phyloP scores from a whole-genome alignment of 768 basidiomycete genomes.

The Pleurotus eryngii region DNA sequence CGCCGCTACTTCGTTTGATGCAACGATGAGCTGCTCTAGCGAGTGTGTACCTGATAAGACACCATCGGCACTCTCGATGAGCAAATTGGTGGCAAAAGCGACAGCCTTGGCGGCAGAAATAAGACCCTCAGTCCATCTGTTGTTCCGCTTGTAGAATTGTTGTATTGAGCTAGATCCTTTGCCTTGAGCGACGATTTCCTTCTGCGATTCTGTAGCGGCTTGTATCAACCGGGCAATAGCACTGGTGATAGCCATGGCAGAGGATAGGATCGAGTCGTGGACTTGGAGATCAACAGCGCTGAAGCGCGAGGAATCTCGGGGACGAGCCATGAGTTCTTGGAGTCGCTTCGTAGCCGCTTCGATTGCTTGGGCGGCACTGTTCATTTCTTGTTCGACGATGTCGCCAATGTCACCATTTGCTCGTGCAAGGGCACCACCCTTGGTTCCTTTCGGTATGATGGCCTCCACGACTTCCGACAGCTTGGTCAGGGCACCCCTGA shows the following conservation, averaged over 20 bases:
- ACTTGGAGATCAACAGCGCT: conserved; percentile 93
- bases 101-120: conserved; percentile 98
- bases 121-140: conserved; percentile 98
- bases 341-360: conserved; percentile 88
- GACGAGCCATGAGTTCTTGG: conserved; percentile 88
- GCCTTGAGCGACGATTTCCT: conserved; percentile 96
- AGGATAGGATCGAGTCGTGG: conserved; percentile 93
- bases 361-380: conserved; percentile 87
- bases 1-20: conserved; percentile 98
- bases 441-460: conserved; percentile 80
- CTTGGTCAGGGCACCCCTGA: conserved; percentile 75
- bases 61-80: conserved; percentile 98
- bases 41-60: conserved; percentile 96
- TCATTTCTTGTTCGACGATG: conserved; percentile 96
- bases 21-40: conserved; percentile 97
- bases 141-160: conserved; percentile 99
- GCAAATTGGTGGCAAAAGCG: conserved; percentile 90
- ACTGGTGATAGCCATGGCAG: conserved; percentile 92
- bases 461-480: conserved; percentile 86
- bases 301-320: conserved; percentile 82
- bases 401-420: conserved; percentile 94
- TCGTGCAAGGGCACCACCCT: conserved; percentile 62
- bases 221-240: conserved; percentile 94
- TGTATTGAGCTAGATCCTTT: conserved; percentile 88
- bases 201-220: conserved; percentile 96